These are phyloP conservation scores for Schizosaccharomyces japonicus DNA, from an alignment of 805 yeast genomes.

Conservation along the genomic window DNA sequence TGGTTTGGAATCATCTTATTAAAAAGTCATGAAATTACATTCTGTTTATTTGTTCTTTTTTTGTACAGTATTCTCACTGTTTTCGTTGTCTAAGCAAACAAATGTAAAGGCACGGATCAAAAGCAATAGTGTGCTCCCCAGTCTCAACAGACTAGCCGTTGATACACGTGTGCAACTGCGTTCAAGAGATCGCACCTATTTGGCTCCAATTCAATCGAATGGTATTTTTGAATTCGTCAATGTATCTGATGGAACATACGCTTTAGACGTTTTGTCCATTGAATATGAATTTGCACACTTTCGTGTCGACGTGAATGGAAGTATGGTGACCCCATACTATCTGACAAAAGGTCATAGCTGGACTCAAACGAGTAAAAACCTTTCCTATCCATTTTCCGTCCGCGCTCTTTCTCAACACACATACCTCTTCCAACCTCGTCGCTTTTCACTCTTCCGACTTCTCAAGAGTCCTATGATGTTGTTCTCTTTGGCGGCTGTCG, in stretches of 20 bases:
- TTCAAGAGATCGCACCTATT: neutral
- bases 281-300: neutral
- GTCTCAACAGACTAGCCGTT: neutral
- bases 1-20: neutral
- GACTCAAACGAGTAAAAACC: neutral
- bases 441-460: neutral
- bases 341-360: neutral
- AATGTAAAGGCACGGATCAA: neutral
- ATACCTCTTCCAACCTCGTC: neutral
- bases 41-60: neutral
- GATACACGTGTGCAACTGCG: neutral
- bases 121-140: neutral
- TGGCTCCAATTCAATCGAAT: neutral
- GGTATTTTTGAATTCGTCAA: neutral
- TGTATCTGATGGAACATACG: neutral
- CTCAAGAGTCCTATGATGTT: neutral
- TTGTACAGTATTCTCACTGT: neutral
- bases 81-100: neutral
- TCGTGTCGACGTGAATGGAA: neutral
- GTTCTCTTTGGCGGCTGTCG: constrained; percentile 1
- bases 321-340: neutral
- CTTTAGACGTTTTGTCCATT: neutral
- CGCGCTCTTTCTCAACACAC: neutral
- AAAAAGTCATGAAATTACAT: neutral
- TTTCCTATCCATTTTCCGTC: neutral